Percentiles rank a stretch among this genome's conserved stretches.
Evolutionary conservation across 2,329 filamentous ascomycete species (phyloP).

Genomic region (Cytospora leucostoma): DNA sequence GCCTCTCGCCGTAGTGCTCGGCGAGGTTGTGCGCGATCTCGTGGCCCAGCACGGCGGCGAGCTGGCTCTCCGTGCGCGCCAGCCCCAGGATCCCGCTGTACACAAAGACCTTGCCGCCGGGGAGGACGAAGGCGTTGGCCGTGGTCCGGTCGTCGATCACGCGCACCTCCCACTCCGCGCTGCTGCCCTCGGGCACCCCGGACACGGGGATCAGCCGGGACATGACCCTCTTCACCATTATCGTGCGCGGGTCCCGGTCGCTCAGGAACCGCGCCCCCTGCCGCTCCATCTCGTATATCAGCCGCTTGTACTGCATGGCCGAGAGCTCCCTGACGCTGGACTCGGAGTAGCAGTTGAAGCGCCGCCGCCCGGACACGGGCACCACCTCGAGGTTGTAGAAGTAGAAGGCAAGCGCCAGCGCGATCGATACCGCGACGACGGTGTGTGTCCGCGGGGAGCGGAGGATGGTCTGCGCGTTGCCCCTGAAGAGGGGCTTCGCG

Average conservation of each 20-base stretch:
- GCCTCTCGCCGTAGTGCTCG: slow-evolving; percentile 65
- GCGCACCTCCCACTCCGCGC: slow-evolving; percentile 65
- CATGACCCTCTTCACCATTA: slow-evolving; percentile 65
- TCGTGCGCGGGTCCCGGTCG: slow-evolving; percentile 57
- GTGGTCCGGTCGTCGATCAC: slow-evolving; percentile 67
- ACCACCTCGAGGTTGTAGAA: slow-evolving; percentile 70
- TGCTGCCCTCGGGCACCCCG: slow-evolving; percentile 48
- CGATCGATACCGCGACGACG: slow-evolving; percentile 44
- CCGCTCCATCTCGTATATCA: slow-evolving; percentile 56
- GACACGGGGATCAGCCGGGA: slow-evolving; percentile 66
- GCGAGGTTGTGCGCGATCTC: slow-evolving; percentile 79
- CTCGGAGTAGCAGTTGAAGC: slow-evolving; percentile 70
- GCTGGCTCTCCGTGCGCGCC: slow-evolving; percentile 65
- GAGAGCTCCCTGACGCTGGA: slow-evolving; percentile 55
- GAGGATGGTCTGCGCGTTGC: slow-evolving; percentile 37
- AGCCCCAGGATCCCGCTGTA: slow-evolving; percentile 72
- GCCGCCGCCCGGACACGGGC: slow-evolving; percentile 68
- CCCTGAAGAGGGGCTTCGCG: slow-evolving; percentile 44
- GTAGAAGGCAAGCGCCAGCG: slow-evolving; percentile 61
- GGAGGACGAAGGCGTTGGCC: slow-evolving; percentile 76
- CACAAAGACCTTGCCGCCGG: slow-evolving; percentile 79
- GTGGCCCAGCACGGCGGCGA: slow-evolving; percentile 76
- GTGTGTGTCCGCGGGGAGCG: slow-evolving; percentile 42
- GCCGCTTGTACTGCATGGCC: slow-evolving; percentile 55
- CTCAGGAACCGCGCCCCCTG: slow-evolving; percentile 59